A percentile compares a stretch with the other conserved stretches of the same genome.
Conservation (phyloP, 2,329 filamentous ascomycete genomes). For the Colletotrichum phormii region DNA sequence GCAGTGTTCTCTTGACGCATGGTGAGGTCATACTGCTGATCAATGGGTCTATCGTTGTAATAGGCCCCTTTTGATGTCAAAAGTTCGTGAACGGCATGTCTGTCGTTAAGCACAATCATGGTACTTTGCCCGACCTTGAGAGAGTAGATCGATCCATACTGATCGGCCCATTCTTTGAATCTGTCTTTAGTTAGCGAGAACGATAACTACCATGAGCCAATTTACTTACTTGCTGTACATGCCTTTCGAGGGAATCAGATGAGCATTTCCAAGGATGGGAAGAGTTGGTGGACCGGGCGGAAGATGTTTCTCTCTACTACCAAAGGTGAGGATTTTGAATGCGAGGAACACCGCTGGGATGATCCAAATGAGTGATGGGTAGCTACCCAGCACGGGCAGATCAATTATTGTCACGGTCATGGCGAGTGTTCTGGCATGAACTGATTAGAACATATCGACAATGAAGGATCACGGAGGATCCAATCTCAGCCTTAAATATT, state of each 20-base stretch:
- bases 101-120: constrained; percentile 54
- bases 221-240: constrained; percentile 27
- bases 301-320: constrained; percentile 17
- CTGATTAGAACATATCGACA: too few species aligned
- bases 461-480: background rate
- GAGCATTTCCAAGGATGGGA: constrained; percentile 55
- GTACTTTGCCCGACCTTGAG: constrained; percentile 56
- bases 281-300: constrained; percentile 51
- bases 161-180: constrained; percentile 55
- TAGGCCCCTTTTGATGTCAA: constrained; percentile 57
- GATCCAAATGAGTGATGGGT: background rate
- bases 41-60: constrained; percentile 54
- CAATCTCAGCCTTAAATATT: background rate
- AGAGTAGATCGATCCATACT: constrained; percentile 55
- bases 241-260: constrained; percentile 36
- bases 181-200: constrained; percentile 38
- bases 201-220: background rate
- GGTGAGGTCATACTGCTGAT: background rate
- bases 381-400: background rate
- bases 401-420: background rate
- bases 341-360: background rate
- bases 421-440: background rate
- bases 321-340: constrained; percentile 7
- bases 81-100: constrained; percentile 52
- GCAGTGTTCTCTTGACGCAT: constrained; percentile 5